Conservation (phyloP, 2,329 filamentous ascomycete species). For the Aureobasidium namibiae region DNA sequence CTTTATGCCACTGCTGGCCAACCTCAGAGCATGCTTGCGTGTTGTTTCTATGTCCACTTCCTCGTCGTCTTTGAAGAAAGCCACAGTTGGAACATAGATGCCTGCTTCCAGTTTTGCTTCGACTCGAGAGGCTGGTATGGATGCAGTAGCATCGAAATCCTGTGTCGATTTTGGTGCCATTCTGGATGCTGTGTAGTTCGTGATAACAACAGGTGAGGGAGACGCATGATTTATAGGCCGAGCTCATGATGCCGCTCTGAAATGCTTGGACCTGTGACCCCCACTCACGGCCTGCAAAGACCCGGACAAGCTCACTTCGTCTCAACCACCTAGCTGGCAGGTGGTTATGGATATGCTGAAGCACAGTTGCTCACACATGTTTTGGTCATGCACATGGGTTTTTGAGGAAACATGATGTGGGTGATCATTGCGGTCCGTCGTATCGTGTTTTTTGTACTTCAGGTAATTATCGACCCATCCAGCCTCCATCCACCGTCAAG, state of each 20-base stretch:
- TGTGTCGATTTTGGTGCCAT: conserved; percentile 7
- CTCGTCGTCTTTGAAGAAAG: conserved; percentile 37
- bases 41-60: conserved; percentile 34
- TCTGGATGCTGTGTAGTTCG: not conserved
- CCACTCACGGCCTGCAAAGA: not conserved
- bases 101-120: not conserved
- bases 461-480: conserved; percentile 65
- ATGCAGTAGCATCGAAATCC: not conserved
- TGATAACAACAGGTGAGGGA: not conserved
- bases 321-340: not conserved
- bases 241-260: not conserved
- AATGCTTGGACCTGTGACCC: not conserved
- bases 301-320: not conserved
- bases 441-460: no score
- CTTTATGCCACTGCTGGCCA: conserved; percentile 63
- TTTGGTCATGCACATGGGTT: not conserved
- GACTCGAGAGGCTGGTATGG: not conserved
- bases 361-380: not conserved
- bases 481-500: conserved; percentile 79
- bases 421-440: no score
- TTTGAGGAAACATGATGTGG: no score
- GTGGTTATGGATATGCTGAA: no score
- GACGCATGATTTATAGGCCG: not conserved
- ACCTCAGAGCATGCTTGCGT: conserved; percentile 49
- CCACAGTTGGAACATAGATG: conserved; percentile 37